Conservation (phyloP, 1,284 basidiomycete species). For the Ceraceosorus guamensis region DNA sequence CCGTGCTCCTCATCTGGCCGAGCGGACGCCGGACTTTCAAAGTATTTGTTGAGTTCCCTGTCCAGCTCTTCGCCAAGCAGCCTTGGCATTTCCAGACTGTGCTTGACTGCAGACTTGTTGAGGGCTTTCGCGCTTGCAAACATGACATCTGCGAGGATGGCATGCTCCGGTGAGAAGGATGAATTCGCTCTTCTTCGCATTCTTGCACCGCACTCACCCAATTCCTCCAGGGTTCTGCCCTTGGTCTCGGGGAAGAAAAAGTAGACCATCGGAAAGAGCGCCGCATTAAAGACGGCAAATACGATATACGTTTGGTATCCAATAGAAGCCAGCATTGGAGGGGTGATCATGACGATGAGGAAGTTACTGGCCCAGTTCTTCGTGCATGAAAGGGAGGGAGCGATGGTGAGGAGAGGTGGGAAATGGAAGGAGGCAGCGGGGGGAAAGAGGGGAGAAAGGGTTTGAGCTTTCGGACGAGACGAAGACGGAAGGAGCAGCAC, state of each 20-base stretch:
- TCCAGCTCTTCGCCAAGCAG: neutral
- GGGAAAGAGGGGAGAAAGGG: slow-evolving; percentile 4
- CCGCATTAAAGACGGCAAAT: slow-evolving; percentile 45
- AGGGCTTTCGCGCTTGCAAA: neutral
- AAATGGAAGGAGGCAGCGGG: slow-evolving; percentile 6
- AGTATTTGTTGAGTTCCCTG: neutral
- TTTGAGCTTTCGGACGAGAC: neutral
- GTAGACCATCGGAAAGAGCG: slow-evolving; percentile 44
- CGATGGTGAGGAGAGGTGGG: slow-evolving; percentile 10
- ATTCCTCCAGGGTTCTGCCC: neutral
- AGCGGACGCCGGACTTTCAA: neutral
- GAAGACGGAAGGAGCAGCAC: neutral
- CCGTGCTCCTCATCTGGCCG: too few species aligned
- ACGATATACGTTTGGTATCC: slow-evolving; percentile 52
- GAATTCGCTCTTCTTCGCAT: neutral
- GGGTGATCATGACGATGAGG: slow-evolving; percentile 55
- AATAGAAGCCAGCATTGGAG: slow-evolving; percentile 48
- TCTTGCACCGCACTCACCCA: too few species aligned
- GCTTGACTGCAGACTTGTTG: neutral
- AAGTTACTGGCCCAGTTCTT: slow-evolving; percentile 35
- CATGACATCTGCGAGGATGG: neutral
- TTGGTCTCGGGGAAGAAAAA: slow-evolving; percentile 44
- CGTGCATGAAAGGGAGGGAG: slow-evolving; percentile 6
- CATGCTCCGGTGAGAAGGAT: neutral
- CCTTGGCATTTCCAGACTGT: neutral